Base-by-base conservation (phyloP, 2,329 filamentous ascomycete species). In the Penicillium aurantiogriseum region DNA sequence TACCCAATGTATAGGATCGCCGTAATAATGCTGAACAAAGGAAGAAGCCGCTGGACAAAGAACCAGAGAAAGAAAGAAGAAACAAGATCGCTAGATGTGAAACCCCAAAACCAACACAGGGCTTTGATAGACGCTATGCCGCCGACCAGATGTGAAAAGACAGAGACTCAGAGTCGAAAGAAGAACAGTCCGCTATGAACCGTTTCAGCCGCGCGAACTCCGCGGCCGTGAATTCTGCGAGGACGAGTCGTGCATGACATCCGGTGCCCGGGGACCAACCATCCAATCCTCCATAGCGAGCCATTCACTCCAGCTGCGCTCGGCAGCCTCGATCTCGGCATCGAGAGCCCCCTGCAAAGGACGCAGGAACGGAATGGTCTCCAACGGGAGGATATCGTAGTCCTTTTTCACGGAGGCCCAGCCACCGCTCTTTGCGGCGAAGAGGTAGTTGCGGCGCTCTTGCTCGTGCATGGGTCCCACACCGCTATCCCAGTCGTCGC, bases 231-330 rank as follows among this genome's bases (percentile, higher is more conserved):
- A 73, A 25, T 64, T 64, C 31, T 71, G 70, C 33, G 75, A 76
- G 4, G 71, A 72, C 4, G 73, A 74, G 50, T 76, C 75, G 44
- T 69, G 67, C 23, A 77, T 65, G 6, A 64, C 64, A 61, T 81
- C 80, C 7, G 88, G 89, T 33, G 88, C 88, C 60, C 90, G 80
- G 1, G 90, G 89, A 2, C 92, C 92, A n/a, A 97, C 80, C 92
- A 96, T 96, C 93, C 93, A 97, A 74, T 97, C 93, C 74, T 96
- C 91, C 91, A 97, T 95, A 13, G 91, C 91, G 33, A 97, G 79
- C 93, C 93, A 97, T 68, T 93, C 88, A 71, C 91, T 95, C 94
- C 94, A 99, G 58, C 83, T 87, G 60, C 84, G 83, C 77, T 97
- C 93, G 0, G 92, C 92, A 15, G 80, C 84, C 61, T 90, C 84